Conservation (phyloP, 2,329 filamentous ascomycete genomes). For the Shiraia bambusicola region DNA sequence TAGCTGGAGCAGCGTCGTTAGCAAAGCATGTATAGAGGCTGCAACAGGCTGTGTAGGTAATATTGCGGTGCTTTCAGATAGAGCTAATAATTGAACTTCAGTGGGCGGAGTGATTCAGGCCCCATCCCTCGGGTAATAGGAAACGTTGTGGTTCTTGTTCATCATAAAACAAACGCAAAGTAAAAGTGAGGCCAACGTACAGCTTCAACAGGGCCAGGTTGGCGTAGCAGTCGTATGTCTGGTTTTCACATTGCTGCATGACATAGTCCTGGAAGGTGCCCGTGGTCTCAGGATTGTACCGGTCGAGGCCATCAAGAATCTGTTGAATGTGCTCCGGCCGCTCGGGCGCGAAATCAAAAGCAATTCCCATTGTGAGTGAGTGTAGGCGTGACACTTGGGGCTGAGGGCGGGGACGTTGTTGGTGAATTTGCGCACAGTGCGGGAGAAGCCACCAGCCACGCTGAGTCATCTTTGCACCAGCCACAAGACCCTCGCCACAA, state of each 20-base stretch:
- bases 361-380: constrained; percentile 48
- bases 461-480: constrained; percentile 4
- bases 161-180: constrained; percentile 58
- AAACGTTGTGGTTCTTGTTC: constrained; percentile 81
- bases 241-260: constrained; percentile 88
- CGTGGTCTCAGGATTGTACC: constrained; percentile 98
- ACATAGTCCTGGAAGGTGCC: constrained; percentile 93
- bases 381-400: constrained; percentile 26
- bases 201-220: constrained; percentile 95
- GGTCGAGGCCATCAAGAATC: constrained; percentile 95
- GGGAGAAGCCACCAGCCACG: constrained; percentile 1
- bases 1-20: constrained; percentile 62
- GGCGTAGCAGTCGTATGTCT: constrained; percentile 93
- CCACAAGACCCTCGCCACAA: constrained; percentile 5
- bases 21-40: constrained; percentile 3
- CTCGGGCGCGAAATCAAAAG: constrained; percentile 86
- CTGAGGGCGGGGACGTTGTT: constrained; percentile 6
- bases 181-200: constrained; percentile 61
- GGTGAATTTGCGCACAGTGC: constrained; percentile 22
- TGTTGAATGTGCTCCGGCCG: constrained; percentile 86
- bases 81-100: constrained; percentile 75
- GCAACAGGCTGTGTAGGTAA: constrained; percentile 2
- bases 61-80: constrained; percentile 61
- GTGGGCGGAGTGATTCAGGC: constrained; percentile 58
- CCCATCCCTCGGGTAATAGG: constrained; percentile 89